Conservation (phyloP, 257 asterid genomes). For the Sherardia arvensis region DNA sequence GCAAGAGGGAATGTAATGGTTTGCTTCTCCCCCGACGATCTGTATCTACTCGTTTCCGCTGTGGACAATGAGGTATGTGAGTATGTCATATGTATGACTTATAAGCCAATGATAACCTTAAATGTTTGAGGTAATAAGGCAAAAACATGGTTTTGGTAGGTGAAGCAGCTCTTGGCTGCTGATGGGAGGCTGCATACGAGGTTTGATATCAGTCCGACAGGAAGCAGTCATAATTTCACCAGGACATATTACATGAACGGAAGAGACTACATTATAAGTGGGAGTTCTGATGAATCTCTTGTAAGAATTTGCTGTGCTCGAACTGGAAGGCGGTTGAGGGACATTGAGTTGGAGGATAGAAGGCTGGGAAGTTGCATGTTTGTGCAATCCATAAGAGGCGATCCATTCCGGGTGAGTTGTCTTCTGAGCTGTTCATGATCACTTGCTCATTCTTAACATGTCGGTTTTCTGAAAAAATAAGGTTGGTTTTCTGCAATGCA, state of each 20-base stretch:
- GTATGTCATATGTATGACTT: too few relatives aligned
- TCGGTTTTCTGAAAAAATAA: background rate
- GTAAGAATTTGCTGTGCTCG: slow-evolving; percentile 63
- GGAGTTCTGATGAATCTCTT: slow-evolving; percentile 63
- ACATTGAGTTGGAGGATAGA: slow-evolving; percentile 44
- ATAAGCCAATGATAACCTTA: background rate
- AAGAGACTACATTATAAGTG: slow-evolving; percentile 67
- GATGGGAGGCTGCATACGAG: slow-evolving; percentile 64
- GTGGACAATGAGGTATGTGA: slow-evolving; percentile 85
- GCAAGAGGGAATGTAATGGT: slow-evolving; percentile 84
- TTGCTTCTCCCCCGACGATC: slow-evolving; percentile 80
- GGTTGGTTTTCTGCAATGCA: slow-evolving; percentile 17
- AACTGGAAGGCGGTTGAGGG: slow-evolving; percentile 65
- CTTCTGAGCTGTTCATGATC: background rate
- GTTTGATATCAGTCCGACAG: slow-evolving; percentile 58
- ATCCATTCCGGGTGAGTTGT: slow-evolving; percentile 66
- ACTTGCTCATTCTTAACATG: background rate
- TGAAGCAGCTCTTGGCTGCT: slow-evolving; percentile 61
- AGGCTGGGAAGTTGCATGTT: slow-evolving; percentile 35
- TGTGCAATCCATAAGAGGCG: slow-evolving; percentile 76
- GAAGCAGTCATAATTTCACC: slow-evolving; percentile 68
- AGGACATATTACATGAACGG: slow-evolving; percentile 83
- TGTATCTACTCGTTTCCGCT: slow-evolving; percentile 64
- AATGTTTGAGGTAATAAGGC: background rate
- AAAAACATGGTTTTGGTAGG: slow-evolving; percentile 25